Evolutionary conservation across 257 asterid species (phyloP).

Genomic region (Gardenia jasminoides): DNA sequence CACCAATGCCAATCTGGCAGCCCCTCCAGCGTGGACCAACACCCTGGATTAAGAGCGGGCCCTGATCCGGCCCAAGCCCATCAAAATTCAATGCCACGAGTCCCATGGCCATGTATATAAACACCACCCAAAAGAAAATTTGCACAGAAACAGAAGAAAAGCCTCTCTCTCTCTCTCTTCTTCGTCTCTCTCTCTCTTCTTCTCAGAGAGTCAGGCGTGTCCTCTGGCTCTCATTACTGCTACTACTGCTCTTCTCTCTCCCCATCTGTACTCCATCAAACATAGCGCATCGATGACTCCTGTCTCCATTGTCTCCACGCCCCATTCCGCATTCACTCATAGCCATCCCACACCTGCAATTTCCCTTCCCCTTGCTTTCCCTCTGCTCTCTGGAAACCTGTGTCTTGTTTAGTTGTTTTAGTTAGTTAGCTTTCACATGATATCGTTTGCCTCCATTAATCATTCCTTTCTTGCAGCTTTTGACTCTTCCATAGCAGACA

Average conservation of each 20-base stretch:
- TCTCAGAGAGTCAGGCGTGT: conserved; percentile 31
- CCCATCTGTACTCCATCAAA: conserved; percentile 26
- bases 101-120: conserved; percentile 2
- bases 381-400: not conserved
- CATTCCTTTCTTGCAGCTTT: conserved; percentile 46
- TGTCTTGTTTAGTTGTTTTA: not conserved
- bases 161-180: not conserved
- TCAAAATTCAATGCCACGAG: not conserved
- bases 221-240: conserved; percentile 25
- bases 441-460: conserved; percentile 26
- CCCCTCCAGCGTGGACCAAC: conserved; percentile 21
- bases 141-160: conserved; percentile 13
- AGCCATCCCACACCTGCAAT: not conserved
- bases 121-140: conserved; percentile 9
- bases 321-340: conserved; percentile 28
- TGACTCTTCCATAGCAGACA: conserved; percentile 50
- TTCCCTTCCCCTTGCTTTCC: not conserved
- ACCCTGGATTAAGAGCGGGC: not conserved
- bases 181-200: conserved; percentile 6
- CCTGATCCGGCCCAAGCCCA: not conserved
- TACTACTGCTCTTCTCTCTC: conserved; percentile 13
- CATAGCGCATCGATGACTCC: conserved; percentile 40
- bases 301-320: conserved; percentile 43
- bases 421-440: conserved; percentile 22
- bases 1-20: conserved; percentile 21